Evolutionary conservation across 805 yeast species (phyloP).

Genomic region (Saccharomyces eubayanus): DNA sequence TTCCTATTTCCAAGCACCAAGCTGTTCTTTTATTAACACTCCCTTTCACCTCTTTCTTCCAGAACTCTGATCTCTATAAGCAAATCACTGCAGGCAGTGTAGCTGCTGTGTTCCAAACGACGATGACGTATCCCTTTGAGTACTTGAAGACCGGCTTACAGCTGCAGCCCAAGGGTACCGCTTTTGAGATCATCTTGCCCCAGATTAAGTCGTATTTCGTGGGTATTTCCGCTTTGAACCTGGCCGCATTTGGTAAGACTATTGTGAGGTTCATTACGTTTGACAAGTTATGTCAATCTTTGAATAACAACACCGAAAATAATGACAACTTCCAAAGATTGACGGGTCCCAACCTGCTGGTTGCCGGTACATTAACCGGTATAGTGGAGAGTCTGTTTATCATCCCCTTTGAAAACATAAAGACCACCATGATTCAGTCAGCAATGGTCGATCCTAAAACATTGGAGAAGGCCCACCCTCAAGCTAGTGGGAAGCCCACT

Average conservation of each 20-base stretch:
- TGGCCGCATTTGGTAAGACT: slow-evolving; percentile 70
- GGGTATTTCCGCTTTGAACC: slow-evolving; percentile 70
- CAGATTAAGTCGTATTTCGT: slow-evolving; percentile 33
- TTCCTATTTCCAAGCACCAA: background rate
- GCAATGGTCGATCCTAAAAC: slow-evolving; percentile 32
- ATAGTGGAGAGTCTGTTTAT: slow-evolving; percentile 71
- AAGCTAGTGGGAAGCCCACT: slow-evolving; percentile 19
- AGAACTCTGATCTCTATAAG: slow-evolving; percentile 5
- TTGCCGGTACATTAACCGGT: slow-evolving; percentile 82
- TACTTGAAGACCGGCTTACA: slow-evolving; percentile 59
- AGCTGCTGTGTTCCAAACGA: slow-evolving; percentile 56
- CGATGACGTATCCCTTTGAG: slow-evolving; percentile 64
- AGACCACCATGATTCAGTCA: slow-evolving; percentile 72
- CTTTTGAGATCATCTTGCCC: slow-evolving; percentile 19
- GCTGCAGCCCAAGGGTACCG: slow-evolving; percentile 31
- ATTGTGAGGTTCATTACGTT: slow-evolving; percentile 65
- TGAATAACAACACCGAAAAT: slow-evolving; percentile 29
- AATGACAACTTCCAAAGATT: slow-evolving; percentile 50
- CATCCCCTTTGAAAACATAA: slow-evolving; percentile 85
- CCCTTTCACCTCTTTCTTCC: background rate
- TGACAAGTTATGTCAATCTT: slow-evolving; percentile 62
- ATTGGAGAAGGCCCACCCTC: slow-evolving; percentile 12
- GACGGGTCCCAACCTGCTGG: slow-evolving; percentile 70
- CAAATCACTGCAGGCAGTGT: slow-evolving; percentile 31
- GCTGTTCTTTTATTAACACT: background rate